Percentiles rank a stretch among this genome's conserved stretches.
Evolutionary conservation across 192 early-diverging fungal genomes (phyloP).

Genomic region (Coemansia sp.): DNA sequence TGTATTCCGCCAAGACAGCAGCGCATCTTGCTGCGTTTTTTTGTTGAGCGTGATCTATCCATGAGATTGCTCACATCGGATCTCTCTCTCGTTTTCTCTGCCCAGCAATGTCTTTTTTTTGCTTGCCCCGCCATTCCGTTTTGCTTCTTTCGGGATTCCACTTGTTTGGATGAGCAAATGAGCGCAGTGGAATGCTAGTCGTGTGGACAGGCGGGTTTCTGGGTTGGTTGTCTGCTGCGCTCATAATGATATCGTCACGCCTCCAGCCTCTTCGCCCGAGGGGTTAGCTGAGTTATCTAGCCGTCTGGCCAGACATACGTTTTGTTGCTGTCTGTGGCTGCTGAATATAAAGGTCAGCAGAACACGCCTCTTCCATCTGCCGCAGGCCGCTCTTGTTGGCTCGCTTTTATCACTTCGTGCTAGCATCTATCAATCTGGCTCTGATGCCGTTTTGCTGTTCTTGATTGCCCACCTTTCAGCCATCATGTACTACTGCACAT

Average conservation of each 20-base stretch:
- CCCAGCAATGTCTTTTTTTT: neutral
- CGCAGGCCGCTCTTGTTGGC: neutral
- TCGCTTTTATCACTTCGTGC: neutral
- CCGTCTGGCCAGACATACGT: neutral
- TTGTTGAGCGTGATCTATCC: conserved; percentile 19
- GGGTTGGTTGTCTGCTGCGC: neutral
- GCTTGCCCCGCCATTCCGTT: neutral
- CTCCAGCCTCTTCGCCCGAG: neutral
- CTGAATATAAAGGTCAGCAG: neutral
- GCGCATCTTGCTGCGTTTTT: neutral
- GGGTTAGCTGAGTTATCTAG: neutral
- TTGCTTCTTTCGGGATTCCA: neutral
- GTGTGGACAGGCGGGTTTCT: neutral
- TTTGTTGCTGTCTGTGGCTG: neutral
- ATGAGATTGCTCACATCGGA: conserved; percentile 8
- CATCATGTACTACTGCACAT: neutral
- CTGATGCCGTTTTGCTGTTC: neutral
- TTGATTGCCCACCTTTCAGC: neutral
- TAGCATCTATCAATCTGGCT: neutral
- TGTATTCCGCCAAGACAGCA: conserved; percentile 2
- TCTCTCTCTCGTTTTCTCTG: neutral
- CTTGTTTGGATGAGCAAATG: neutral
- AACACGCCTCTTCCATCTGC: neutral
- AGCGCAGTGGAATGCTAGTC: neutral
- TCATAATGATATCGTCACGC: neutral